Percentiles rank a stretch among this genome's conserved stretches.
Evolutionary conservation across 768 basidiomycete genomes (phyloP).

Genomic region (Lactifluus hygrophoroides): DNA sequence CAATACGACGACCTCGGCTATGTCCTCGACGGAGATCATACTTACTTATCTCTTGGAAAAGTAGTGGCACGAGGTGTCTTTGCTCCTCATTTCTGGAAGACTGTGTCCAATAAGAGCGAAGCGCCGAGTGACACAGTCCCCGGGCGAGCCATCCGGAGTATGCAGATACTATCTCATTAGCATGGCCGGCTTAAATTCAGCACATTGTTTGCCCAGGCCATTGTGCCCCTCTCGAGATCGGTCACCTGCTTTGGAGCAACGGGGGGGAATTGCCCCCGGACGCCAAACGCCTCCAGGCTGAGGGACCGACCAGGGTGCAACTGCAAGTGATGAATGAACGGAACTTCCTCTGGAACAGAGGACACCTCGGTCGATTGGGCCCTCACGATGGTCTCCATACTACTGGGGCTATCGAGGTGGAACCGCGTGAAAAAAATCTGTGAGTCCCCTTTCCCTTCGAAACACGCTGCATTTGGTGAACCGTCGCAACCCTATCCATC

Average conservation of each 20-base stretch:
- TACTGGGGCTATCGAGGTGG: neutral
- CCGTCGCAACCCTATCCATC: slow-evolving; percentile 4
- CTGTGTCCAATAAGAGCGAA: neutral
- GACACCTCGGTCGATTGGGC: slow-evolving; percentile 2
- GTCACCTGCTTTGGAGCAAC: neutral
- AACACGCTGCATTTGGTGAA: slow-evolving; percentile 1
- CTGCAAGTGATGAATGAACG: slow-evolving; percentile 2
- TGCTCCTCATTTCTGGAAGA: neutral
- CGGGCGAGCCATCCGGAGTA: neutral
- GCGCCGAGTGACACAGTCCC: neutral
- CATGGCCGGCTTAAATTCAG: slow-evolving; percentile 10
- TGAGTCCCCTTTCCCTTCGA: slow-evolving; percentile 6
- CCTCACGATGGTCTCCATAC: neutral
- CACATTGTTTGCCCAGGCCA: neutral
- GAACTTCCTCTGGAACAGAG: neutral
- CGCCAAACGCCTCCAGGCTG: neutral
- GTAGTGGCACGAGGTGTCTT: slow-evolving; percentile 4
- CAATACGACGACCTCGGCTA: neutral
- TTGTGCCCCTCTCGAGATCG: neutral
- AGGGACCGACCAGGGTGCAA: too few relatives aligned
- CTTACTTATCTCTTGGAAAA: neutral
- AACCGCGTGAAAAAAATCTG: slow-evolving; percentile 8
- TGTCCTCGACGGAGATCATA: neutral
- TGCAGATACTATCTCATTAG: neutral
- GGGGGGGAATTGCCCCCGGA: neutral